Evolutionary conservation across 2,329 filamentous ascomycete genomes (phyloP), one percentile per base, ranked within the genome.

Genomic region (Fusarium gaditjirri): DNA sequence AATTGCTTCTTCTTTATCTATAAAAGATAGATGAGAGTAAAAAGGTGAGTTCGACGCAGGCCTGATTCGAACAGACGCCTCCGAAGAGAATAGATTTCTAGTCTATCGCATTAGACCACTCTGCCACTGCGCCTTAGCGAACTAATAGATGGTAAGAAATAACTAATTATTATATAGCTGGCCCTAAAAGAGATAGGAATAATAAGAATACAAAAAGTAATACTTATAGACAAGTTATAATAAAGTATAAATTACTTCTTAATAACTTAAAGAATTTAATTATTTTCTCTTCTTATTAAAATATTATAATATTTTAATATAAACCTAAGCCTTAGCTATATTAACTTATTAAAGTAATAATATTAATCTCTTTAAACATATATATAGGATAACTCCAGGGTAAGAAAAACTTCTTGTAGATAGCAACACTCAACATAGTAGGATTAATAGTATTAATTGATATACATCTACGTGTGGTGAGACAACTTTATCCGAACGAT

Each of bases 61-160:
- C 74, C 74, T 76, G 74, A 76, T 76, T 76, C 70, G 74, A 76
- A 76, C 74, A 76, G 74, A 76, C 74, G 74, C 74, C 70, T 71
- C 74, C 74, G 74, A 76, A 29, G 74, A 71, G 70, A 76, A 72
- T 72, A 76, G 74, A 76, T 76, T 76, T 76, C 74, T 76, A 76
- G 74, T 76, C 74, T 76, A 72, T 72, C 74, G 74, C 74, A 76
- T 76, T 76, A 76, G 73, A 76, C 74, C 74, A 76, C 74, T 76
- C 74, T 76, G 74, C 74, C 74, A 76, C 74, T 65, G 68, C 66
- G 74, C 74, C 74, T 74, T 49, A 19, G 3, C 8, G 66, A 52
- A 68, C 69, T 72, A 46, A 61, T 68, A 5, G 4, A 5, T 3
- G 1, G 0, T 0, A 0, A 1, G 5, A 7, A 10, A 4, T 1